Evolutionary conservation across 2,329 filamentous ascomycete genomes (phyloP).

Genomic region (Aspergillus ochraceoroseus): DNA sequence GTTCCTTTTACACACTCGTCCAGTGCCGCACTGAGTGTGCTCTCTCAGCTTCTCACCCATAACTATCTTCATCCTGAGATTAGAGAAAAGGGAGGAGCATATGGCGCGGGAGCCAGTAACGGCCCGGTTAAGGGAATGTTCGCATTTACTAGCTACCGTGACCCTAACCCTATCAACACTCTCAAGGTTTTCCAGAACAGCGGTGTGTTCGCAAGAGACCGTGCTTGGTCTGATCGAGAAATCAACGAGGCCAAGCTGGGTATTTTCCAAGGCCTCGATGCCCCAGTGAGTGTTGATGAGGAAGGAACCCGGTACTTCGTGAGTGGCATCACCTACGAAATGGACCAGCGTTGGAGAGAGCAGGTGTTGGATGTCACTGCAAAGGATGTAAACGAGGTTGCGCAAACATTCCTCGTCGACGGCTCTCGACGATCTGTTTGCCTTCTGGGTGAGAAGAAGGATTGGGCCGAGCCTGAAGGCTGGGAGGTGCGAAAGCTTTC

Average conservation of each 20-base stretch:
- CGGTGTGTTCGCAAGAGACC: slow-evolving; percentile 76
- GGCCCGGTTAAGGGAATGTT: slow-evolving; percentile 77
- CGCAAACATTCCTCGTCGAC: slow-evolving; percentile 75
- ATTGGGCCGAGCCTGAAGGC: slow-evolving; percentile 62
- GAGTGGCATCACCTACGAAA: slow-evolving; percentile 76
- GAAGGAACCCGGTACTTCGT: slow-evolving; percentile 86
- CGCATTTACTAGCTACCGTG: slow-evolving; percentile 93
- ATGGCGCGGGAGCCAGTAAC: slow-evolving; percentile 84
- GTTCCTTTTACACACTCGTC: slow-evolving; percentile 72
- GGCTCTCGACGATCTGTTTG: slow-evolving; percentile 58
- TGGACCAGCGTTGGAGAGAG: slow-evolving; percentile 80
- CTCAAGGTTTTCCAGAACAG: slow-evolving; percentile 77
- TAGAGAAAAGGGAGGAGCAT: slow-evolving; percentile 93
- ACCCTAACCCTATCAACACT: slow-evolving; percentile 88
- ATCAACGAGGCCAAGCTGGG: slow-evolving; percentile 94
- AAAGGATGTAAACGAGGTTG: slow-evolving; percentile 72
- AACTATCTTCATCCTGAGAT: slow-evolving; percentile 97
- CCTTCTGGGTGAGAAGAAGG: slow-evolving; percentile 77
- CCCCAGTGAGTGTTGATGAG: slow-evolving; percentile 76
- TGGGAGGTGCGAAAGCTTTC: slow-evolving; percentile 75
- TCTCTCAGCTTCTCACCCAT: slow-evolving; percentile 88
- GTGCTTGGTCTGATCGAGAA: slow-evolving; percentile 74
- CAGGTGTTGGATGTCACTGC: slow-evolving; percentile 79
- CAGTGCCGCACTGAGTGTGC: slow-evolving; percentile 76
- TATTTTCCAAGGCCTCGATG: slow-evolving; percentile 87